These are phyloP conservation scores for Mimosa pudica DNA, from an alignment of 306 rosid species.

Conservation along the genomic window DNA sequence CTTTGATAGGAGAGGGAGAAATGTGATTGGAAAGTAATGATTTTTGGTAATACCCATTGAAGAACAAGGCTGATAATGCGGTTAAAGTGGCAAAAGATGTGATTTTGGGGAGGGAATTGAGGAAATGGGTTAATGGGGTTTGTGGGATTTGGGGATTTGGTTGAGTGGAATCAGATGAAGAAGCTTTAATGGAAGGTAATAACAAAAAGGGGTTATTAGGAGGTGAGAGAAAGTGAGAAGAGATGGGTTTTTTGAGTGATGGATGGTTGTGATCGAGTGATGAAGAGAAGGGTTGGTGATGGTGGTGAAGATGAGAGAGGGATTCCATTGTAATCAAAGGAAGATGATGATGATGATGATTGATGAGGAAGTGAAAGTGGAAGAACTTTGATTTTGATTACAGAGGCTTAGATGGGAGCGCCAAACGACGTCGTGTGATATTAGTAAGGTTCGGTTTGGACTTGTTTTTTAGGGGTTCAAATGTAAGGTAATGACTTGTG, in stretches of 20 bases:
- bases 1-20: conserved; percentile 24
- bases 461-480: too few species aligned
- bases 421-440: too few species aligned
- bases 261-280: conserved; percentile 11
- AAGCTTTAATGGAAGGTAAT: conserved; percentile 34
- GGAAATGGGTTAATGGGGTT: not conserved
- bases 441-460: too few species aligned
- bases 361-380: not conserved
- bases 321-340: conserved; percentile 9
- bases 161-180: conserved; percentile 29
- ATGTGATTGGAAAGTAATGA: conserved; percentile 16
- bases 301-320: conserved; percentile 17
- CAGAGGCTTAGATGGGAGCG: too few species aligned
- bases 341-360: too few species aligned
- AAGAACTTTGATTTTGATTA: not conserved
- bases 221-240: conserved; percentile 35
- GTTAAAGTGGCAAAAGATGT: conserved; percentile 20
- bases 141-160: conserved; percentile 30
- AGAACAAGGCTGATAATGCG: conserved; percentile 41
- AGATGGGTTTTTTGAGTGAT: conserved; percentile 6
- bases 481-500: too few species aligned
- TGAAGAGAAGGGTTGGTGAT: conserved; percentile 21
- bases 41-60: conserved; percentile 27
- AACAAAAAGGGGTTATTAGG: not conserved
- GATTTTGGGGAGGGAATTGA: conserved; percentile 6